Conservation (phyloP, 129 eudicot species). For the Helianthus annuus region DNA sequence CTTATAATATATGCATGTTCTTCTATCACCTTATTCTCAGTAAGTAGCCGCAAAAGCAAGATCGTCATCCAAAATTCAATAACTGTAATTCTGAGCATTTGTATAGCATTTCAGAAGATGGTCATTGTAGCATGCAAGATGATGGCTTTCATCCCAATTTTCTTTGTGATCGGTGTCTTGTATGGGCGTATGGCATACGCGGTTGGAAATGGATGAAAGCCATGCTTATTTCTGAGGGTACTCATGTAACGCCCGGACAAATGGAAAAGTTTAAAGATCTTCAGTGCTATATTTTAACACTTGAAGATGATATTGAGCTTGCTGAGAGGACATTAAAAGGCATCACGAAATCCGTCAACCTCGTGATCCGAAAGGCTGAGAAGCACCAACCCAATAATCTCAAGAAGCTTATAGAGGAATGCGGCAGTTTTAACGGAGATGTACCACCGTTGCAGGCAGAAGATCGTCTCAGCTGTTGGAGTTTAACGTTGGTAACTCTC, state of each 20-base stretch:
- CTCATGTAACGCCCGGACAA: background rate
- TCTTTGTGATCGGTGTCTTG: background rate
- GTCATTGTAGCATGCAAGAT: background rate
- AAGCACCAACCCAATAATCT: background rate
- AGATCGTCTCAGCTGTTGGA: background rate
- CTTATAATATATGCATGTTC: background rate
- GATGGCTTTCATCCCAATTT: background rate
- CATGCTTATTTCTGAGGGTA: background rate
- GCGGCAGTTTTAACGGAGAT: background rate
- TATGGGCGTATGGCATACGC: background rate
- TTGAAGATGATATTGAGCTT: slow-evolving; percentile 3
- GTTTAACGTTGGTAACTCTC: background rate
- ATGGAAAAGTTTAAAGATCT: background rate
- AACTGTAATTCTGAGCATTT: background rate
- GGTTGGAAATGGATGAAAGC: slow-evolving; percentile 1
- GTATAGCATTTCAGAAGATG: background rate
- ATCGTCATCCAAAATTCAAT: background rate
- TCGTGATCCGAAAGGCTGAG: background rate
- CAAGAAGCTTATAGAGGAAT: background rate
- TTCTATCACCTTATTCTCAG: background rate
- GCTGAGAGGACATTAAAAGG: background rate
- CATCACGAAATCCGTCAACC: background rate
- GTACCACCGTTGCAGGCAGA: background rate
- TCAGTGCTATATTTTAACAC: background rate
- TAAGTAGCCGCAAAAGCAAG: slow-evolving; percentile 2